Conservation (phyloP, 164 flowering plant species). For the Magnolia kwangsiensis region DNA sequence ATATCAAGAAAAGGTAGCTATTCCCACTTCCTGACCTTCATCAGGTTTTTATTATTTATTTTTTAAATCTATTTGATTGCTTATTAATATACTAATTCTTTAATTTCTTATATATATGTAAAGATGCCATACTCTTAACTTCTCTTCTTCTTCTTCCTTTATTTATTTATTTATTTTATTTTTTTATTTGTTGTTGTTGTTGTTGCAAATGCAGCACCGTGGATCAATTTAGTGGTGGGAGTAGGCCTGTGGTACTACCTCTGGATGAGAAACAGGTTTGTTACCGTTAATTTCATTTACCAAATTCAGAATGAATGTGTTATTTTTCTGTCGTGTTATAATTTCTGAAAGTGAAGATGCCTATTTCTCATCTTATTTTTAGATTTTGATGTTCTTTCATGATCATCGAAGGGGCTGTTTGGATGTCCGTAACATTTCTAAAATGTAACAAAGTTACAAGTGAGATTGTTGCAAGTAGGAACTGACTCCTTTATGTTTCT, state of each 20-base stretch:
- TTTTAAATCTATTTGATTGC: neutral
- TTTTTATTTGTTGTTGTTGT: no score
- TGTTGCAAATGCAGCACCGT: constrained; percentile 64
- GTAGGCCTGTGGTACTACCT: constrained; percentile 71
- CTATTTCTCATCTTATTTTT: no score
- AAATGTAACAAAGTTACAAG: no score
- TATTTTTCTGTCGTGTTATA: neutral
- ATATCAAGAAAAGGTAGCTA: no score
- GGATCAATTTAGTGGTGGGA: constrained; percentile 95
- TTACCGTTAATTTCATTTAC: neutral
- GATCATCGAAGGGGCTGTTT: no score
- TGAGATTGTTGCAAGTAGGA: no score
- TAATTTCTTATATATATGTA: neutral
- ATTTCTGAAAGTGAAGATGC: no score
- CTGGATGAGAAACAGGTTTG: constrained; percentile 71
- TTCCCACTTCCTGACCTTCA: no score
- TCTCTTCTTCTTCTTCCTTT: neutral
- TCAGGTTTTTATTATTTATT: neutral
- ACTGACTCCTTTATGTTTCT: no score
- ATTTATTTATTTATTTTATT: no score
- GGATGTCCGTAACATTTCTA: no score
- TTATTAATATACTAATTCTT: neutral
- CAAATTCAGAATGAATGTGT: neutral
- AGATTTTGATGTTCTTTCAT: no score
- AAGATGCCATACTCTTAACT: neutral